Evolutionary conservation across 495 filamentous ascomycete species (phyloP).

Genomic region (Podospora anserina): DNA sequence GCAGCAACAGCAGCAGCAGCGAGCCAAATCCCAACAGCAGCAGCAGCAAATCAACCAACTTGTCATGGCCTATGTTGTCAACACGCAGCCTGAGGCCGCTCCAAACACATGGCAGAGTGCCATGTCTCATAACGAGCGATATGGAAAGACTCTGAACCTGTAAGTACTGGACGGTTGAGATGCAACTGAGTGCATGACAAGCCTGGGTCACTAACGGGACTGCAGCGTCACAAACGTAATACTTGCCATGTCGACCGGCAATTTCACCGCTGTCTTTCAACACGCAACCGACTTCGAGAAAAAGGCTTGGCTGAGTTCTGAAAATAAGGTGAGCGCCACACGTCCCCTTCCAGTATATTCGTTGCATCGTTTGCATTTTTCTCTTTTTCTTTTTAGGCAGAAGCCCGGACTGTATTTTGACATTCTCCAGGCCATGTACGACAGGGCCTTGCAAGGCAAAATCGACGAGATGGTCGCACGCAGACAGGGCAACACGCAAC

Average conservation of each 20-base stretch:
- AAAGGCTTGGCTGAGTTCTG: constrained; percentile 38
- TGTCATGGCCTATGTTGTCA: neutral
- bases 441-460: constrained; percentile 31
- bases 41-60: constrained; percentile 18
- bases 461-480: constrained; percentile 37
- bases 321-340: constrained; percentile 40
- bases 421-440: constrained; percentile 36
- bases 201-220: constrained; percentile 2
- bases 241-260: constrained; percentile 35
- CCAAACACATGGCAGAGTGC: constrained; percentile 35
- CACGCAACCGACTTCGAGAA: constrained; percentile 42
- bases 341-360: neutral
- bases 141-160: constrained; percentile 38
- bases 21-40: no score
- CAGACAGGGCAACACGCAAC: constrained; percentile 42
- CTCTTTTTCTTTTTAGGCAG: constrained; percentile 3
- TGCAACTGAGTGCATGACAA: neutral
- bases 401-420: constrained; percentile 20
- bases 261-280: constrained; percentile 33
- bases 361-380: neutral
- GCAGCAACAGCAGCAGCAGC: constrained; percentile 7
- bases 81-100: constrained; percentile 11
- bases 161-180: constrained; percentile 20
- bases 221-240: constrained; percentile 41
- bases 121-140: constrained; percentile 29